A percentile compares a stretch with the other conserved stretches of the same genome.
Evolutionary conservation across 208 protist species (phyloP).

Genomic region (Acanthamoeba triangularis): DNA sequence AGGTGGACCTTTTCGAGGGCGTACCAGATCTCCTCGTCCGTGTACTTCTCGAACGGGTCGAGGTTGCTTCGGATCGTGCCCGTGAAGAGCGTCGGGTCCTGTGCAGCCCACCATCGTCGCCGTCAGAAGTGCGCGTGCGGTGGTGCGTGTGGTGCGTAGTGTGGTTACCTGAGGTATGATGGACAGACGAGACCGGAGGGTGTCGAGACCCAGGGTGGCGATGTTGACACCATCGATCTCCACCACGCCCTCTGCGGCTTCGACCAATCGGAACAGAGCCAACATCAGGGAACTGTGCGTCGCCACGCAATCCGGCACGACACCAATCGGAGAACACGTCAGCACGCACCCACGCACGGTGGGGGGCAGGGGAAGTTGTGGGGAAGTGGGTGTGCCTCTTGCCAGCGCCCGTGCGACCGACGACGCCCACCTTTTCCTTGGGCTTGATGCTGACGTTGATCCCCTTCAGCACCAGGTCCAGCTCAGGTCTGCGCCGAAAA

Average conservation of each 20-base stretch:
- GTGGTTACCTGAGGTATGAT: constrained; percentile 97
- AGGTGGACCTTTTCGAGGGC: constrained; percentile 82
- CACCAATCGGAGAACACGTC: neutral
- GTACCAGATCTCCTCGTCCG: constrained; percentile 81
- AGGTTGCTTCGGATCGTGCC: constrained; percentile 90
- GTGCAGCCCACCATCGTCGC: constrained; percentile 25
- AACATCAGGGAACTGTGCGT: constrained; percentile 82
- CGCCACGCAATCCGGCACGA: constrained; percentile 72
- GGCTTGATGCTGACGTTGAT: constrained; percentile 84
- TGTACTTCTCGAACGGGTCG: constrained; percentile 89
- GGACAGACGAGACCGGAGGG: constrained; percentile 95
- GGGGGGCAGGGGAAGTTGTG: neutral
- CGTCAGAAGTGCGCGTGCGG: neutral
- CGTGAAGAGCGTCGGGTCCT: constrained; percentile 90
- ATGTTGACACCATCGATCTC: constrained; percentile 96
- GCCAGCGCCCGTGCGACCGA: constrained; percentile 92
- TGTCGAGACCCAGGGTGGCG: constrained; percentile 92
- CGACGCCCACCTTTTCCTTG: constrained; percentile 92
- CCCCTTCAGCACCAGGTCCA: constrained; percentile 79
- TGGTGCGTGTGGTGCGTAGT: neutral
- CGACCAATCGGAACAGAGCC: constrained; percentile 95
- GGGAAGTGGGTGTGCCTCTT: constrained; percentile 27
- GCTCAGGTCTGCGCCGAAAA: constrained; percentile 81
- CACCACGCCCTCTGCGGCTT: constrained; percentile 91
- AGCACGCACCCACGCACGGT: neutral